A percentile compares a stretch with the other conserved stretches of the same genome.
Evolutionary conservation across 2,329 filamentous ascomycete genomes (phyloP).

Genomic region (Chaetomiaceae sp.): DNA sequence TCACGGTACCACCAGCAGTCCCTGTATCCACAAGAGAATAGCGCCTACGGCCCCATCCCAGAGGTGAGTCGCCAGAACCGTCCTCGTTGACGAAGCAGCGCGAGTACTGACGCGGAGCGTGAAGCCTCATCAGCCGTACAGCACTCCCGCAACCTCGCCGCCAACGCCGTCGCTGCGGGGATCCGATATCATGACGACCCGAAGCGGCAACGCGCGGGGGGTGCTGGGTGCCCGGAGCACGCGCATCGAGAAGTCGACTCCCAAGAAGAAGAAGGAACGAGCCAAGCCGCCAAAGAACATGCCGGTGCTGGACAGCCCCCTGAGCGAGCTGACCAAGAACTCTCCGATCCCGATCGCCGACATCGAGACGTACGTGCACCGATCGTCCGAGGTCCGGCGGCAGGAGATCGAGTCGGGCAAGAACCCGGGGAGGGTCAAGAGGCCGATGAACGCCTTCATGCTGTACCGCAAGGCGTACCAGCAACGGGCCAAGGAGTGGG

Average conservation of each 20-base stretch:
- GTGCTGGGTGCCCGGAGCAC: constrained; percentile 30
- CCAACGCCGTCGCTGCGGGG: constrained; percentile 40
- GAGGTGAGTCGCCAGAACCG: constrained; percentile 22
- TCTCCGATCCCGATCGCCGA: constrained; percentile 63
- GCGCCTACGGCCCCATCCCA: constrained; percentile 27
- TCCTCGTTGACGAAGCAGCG: neutral
- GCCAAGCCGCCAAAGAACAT: constrained; percentile 42
- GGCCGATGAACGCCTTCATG: constrained; percentile 98
- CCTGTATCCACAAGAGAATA: constrained; percentile 23
- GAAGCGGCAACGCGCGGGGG: constrained; percentile 34
- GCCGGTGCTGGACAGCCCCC: constrained; percentile 58
- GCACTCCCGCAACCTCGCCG: constrained; percentile 50
- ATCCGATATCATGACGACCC: constrained; percentile 36
- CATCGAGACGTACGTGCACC: constrained; percentile 75
- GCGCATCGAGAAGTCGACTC: constrained; percentile 33
- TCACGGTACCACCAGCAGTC: constrained; percentile 22
- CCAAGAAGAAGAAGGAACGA: constrained; percentile 39
- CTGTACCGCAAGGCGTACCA: constrained; percentile 92
- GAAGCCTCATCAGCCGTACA: constrained; percentile 37
- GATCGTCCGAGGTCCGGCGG: constrained; percentile 61
- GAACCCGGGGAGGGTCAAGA: constrained; percentile 70
- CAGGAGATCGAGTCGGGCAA: constrained; percentile 66
- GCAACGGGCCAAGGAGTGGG: constrained; percentile 76
- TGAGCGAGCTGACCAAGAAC: constrained; percentile 67
- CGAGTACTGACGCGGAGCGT: constrained; percentile 1